Evolutionary conservation across 169 alveolate species (phyloP).

Genomic region (Plasmodium berghei): DNA sequence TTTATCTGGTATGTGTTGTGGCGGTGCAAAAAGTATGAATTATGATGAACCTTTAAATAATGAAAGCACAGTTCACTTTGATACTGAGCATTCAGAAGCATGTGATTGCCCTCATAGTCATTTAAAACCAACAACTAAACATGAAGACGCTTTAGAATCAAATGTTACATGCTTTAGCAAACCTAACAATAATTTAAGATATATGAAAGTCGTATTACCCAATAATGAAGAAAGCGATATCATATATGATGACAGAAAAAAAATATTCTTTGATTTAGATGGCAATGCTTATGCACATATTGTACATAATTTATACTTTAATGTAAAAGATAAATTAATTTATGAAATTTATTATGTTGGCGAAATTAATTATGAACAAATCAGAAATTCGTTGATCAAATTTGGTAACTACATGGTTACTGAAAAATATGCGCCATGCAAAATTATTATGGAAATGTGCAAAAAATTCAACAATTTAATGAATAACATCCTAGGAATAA

Average conservation of each 20-base stretch:
- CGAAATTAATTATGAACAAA: constrained; percentile 17
- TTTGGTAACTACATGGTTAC: constrained; percentile 18
- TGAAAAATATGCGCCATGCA: constrained; percentile 63
- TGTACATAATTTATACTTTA: constrained; percentile 40
- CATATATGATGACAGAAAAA: constrained; percentile 49
- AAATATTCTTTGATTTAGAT: constrained; percentile 47
- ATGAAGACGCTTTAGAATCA: background rate
- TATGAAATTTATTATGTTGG: constrained; percentile 49
- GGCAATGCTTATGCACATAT: constrained; percentile 52
- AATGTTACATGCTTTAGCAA: constrained; percentile 20
- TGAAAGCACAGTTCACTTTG: background rate
- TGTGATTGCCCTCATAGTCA: no score
- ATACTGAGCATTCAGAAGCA: background rate
- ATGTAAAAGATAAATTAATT: constrained; percentile 46
- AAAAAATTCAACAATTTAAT: constrained; percentile 26
- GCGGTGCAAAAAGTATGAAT: no score
- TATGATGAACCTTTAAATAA: no score
- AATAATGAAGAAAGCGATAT: constrained; percentile 38
- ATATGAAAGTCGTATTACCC: constrained; percentile 28
- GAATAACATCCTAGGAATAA: constrained; percentile 20
- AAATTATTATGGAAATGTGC: constrained; percentile 49
- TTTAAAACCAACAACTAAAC: background rate
- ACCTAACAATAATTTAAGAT: background rate
- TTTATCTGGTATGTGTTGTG: no score
- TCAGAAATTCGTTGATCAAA: constrained; percentile 21